Base-by-base conservation (phyloP, 306 rosid genomes). In the Hippophae gyantsensis region DNA sequence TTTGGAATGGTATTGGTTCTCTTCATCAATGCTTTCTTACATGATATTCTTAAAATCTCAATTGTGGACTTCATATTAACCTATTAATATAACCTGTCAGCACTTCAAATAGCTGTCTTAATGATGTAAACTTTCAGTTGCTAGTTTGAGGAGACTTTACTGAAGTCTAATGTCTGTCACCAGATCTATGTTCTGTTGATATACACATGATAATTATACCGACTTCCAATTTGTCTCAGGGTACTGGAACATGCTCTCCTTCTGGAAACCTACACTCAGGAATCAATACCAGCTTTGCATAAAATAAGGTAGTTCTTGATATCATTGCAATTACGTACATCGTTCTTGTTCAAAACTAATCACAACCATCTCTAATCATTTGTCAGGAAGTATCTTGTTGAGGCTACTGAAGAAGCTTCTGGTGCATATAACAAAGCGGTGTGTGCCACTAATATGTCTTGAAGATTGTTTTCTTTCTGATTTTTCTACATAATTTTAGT, bases 371-470 rank as follows among this genome's bases (percentile, higher is more conserved):
- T 48, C 43, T 57, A 53, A 40, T 70, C 59, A 10, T 59, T 70
- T 70, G 5, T 40, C 70, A 88, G 97, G 79, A 88, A 88, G 68
- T 84, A 78, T 82, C 99, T 93, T 57, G 78, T 73, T 57, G 94
- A 84, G 74, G 97, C 99, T 43, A 86, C 90, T 6, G 95, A 88
- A 72, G 94, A 93, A 78, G 95, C 94, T 64, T 84, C 95, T 38
- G 69, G 82, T 66, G 82, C 89, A 32, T 86, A 92, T 58, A 84
- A 86, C 66, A 88, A 86, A 93, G 93, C 95, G 60, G 99, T 92
- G 78, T 60, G 86, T 65, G 13, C 46, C n/a, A 10, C 64, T 60
- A 32, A 32, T 32, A 1, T 32, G 23, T 32, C 38, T 32, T 32
- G 3, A 32, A 32, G 38, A 32, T 32, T 32, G 38, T 2, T 32